Conservation (phyloP, 345 rosid genomes). For the Citrus medica region DNA sequence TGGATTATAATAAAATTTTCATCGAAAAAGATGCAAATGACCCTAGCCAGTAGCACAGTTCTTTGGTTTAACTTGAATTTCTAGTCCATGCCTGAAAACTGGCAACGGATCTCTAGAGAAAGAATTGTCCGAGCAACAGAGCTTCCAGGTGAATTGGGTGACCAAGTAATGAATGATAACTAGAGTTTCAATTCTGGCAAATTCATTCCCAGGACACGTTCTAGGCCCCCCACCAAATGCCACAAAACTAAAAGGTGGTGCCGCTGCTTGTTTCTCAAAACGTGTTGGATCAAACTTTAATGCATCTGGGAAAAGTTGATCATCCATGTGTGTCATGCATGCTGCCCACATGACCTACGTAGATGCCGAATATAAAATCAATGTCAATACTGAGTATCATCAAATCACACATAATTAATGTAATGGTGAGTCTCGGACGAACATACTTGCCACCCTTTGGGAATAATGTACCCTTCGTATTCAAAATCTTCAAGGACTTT, state of each 20-base stretch:
- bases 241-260: constrained; percentile 25
- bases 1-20: no score
- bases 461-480: constrained; percentile 29
- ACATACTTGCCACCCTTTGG: constrained; percentile 37
- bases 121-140: background rate
- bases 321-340: constrained; percentile 33
- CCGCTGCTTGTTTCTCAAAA: constrained; percentile 23
- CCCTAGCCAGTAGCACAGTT: background rate
- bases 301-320: constrained; percentile 23
- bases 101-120: constrained; percentile 20
- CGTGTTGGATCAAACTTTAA: constrained; percentile 24
- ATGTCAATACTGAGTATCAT: background rate
- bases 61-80: constrained; percentile 15
- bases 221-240: constrained; percentile 28
- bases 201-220: constrained; percentile 32
- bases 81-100: constrained; percentile 15
- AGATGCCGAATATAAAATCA: no score
- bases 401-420: background rate
- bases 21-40: no score
- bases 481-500: constrained; percentile 19
- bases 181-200: constrained; percentile 32
- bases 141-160: constrained; percentile 24
- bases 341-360: constrained; percentile 27
- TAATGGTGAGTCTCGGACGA: no score
- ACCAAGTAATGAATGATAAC: constrained; percentile 24